Percentiles rank a stretch among this genome's conserved stretches.
Evolutionary conservation across 2,329 filamentous ascomycete species (phyloP).

Genomic region (Cercospora sesami): DNA sequence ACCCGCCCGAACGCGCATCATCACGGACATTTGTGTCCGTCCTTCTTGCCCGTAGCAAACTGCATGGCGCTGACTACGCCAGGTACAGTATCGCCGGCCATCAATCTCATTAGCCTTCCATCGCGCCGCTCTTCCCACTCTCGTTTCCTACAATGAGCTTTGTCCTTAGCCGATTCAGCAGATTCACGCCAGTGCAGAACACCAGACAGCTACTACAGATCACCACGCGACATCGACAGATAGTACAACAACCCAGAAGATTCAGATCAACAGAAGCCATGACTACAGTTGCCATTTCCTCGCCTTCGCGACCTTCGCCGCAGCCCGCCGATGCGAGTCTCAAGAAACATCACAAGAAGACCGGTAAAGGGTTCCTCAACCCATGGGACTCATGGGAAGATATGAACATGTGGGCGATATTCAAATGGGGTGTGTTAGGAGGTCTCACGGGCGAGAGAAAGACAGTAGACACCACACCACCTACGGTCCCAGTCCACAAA

Average conservation of each 20-base stretch:
- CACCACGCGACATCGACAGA: neutral
- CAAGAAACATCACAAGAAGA: slow-evolving; percentile 47
- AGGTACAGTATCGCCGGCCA: slow-evolving; percentile 3
- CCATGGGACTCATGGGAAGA: slow-evolving; percentile 58
- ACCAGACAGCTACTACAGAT: neutral
- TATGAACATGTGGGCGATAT: slow-evolving; percentile 38
- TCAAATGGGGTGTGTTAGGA: slow-evolving; percentile 45
- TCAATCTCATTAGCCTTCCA: neutral
- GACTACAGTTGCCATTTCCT: slow-evolving; percentile 35
- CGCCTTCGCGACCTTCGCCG: slow-evolving; percentile 41
- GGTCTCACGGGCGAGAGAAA: slow-evolving; percentile 51
- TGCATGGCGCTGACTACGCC: slow-evolving; percentile 2
- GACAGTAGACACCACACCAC: slow-evolving; percentile 62
- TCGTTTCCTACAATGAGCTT: slow-evolving; percentile 13
- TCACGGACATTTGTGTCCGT: neutral
- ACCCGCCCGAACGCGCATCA: neutral
- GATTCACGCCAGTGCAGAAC: neutral
- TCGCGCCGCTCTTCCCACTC: neutral
- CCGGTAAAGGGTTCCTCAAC: slow-evolving; percentile 58
- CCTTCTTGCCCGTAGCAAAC: neutral
- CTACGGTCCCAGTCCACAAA: slow-evolving; percentile 65
- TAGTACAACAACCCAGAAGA: neutral
- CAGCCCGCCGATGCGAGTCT: slow-evolving; percentile 45
- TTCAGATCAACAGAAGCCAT: neutral
- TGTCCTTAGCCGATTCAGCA: neutral